phyloP scores from a whole-genome alignment of 2,329 filamentous ascomycete genomes.

The Sarocladium oryzae region DNA sequence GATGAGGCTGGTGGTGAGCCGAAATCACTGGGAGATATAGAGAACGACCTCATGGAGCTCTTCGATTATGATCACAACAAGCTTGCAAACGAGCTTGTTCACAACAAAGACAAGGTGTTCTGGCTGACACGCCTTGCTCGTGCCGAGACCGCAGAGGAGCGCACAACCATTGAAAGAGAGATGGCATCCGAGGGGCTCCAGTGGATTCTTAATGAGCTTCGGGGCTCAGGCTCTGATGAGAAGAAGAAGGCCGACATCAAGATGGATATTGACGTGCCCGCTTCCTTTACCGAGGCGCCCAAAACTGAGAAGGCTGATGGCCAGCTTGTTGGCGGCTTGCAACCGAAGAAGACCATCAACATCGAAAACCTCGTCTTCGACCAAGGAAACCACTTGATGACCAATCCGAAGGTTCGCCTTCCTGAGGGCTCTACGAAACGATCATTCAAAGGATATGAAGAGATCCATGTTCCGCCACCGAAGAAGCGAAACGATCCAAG shows the following conservation, averaged over 20 bases:
- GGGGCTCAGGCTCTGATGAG: slow-evolving; percentile 55
- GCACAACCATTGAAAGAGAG: slow-evolving; percentile 74
- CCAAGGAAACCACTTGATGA: slow-evolving; percentile 98
- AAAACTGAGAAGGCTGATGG: slow-evolving; percentile 57
- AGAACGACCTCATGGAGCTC: slow-evolving; percentile 96
- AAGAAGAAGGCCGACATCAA: slow-evolving; percentile 78
- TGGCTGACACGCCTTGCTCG: slow-evolving; percentile 88
- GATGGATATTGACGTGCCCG: slow-evolving; percentile 82
- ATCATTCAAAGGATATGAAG: slow-evolving; percentile 96
- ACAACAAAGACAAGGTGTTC: slow-evolving; percentile 88
- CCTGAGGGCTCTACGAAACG: slow-evolving; percentile 93
- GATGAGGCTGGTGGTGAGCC: slow-evolving; percentile 69
- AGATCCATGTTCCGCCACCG: slow-evolving; percentile 92
- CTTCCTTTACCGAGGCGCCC: slow-evolving; percentile 42
- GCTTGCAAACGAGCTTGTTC: slow-evolving; percentile 81
- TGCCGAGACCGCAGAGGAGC: slow-evolving; percentile 72
- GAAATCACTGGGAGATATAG: slow-evolving; percentile 82
- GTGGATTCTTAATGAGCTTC: slow-evolving; percentile 81
- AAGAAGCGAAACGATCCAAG: slow-evolving; percentile 78
- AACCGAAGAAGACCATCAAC: slow-evolving; percentile 83
- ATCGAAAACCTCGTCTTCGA: slow-evolving; percentile 95
- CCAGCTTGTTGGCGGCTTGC: slow-evolving; percentile 71
- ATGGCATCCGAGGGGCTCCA: slow-evolving; percentile 86
- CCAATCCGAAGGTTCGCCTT: slow-evolving; percentile 90
- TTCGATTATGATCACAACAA: slow-evolving; percentile 97